Percentiles rank a stretch among this genome's conserved stretches.
Evolutionary conservation across 1,284 basidiomycete genomes (phyloP).

Genomic region (Moesziomyces aphidis): DNA sequence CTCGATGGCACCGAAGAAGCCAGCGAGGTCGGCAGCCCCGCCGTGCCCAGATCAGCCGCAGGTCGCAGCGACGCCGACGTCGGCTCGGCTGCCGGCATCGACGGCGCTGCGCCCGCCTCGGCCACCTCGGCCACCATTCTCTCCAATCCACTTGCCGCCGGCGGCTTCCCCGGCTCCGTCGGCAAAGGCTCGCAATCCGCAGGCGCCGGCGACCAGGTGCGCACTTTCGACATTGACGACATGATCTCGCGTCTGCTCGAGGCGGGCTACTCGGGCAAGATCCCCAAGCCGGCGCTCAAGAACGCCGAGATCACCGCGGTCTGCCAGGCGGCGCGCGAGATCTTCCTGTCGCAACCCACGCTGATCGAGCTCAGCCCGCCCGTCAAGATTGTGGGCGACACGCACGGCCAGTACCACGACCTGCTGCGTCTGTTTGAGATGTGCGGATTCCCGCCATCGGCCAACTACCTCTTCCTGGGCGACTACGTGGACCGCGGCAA

Average conservation of each 20-base stretch:
- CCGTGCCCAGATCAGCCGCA: slow-evolving; percentile 22
- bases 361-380: slow-evolving; percentile 97
- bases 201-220: slow-evolving; percentile 54
- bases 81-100: slow-evolving; percentile 21
- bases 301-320: slow-evolving; percentile 95
- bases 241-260: slow-evolving; percentile 97
- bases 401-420: slow-evolving; percentile 98
- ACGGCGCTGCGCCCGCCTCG: slow-evolving; percentile 29
- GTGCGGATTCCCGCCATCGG: slow-evolving; percentile 97
- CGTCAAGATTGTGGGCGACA: slow-evolving; percentile 99
- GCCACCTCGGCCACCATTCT: slow-evolving; percentile 43
- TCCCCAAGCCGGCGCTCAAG: slow-evolving; percentile 95
- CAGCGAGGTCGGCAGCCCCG: slow-evolving; percentile 35
- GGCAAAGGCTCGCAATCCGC: slow-evolving; percentile 39
- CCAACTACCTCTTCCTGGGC: slow-evolving; percentile 98
- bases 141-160: slow-evolving; percentile 47
- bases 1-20: slow-evolving; percentile 29
- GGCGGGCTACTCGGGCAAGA: slow-evolving; percentile 97
- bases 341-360: slow-evolving; percentile 95
- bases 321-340: slow-evolving; percentile 95
- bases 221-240: slow-evolving; percentile 91
- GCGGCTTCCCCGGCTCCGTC: slow-evolving; percentile 29
- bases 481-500: slow-evolving; percentile 99
- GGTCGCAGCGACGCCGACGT: slow-evolving; percentile 14
- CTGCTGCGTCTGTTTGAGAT: slow-evolving; percentile 98